These are phyloP conservation scores for Jasminum sambac DNA, from an alignment of 257 asterid genomes.

Conservation along the genomic window DNA sequence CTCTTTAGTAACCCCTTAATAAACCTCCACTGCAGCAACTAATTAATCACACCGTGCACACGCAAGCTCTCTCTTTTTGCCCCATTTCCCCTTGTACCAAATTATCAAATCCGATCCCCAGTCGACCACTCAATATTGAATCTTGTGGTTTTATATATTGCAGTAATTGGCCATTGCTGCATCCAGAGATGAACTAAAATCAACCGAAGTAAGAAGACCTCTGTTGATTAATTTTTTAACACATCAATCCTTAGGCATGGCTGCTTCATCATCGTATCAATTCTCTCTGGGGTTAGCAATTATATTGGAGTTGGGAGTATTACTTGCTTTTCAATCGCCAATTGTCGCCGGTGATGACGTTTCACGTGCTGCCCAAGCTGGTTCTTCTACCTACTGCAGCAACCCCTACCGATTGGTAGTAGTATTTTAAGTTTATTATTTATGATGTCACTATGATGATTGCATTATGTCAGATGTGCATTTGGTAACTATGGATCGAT, in stretches of 20 bases:
- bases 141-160: background rate
- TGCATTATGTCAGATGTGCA: background rate
- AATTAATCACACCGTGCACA: background rate
- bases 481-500: background rate
- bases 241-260: constrained; percentile 29
- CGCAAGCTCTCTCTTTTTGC: background rate
- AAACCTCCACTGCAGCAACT: background rate
- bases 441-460: background rate
- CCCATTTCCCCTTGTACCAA: background rate
- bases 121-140: background rate
- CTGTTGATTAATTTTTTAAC: constrained; percentile 1
- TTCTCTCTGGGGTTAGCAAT: constrained; percentile 28
- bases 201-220: background rate
- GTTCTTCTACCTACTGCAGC: constrained; percentile 38
- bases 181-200: constrained; percentile 15
- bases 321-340: constrained; percentile 35
- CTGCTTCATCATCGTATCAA: constrained; percentile 31
- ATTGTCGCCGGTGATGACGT: constrained; percentile 41
- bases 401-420: constrained; percentile 66
- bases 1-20: background rate
- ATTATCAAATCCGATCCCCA: background rate
- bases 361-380: constrained; percentile 39
- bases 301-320: constrained; percentile 30
- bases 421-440: background rate
- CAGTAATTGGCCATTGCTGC: background rate